Conservation (phyloP, 345 rosid species). For the Dipteronia sinensis region DNA sequence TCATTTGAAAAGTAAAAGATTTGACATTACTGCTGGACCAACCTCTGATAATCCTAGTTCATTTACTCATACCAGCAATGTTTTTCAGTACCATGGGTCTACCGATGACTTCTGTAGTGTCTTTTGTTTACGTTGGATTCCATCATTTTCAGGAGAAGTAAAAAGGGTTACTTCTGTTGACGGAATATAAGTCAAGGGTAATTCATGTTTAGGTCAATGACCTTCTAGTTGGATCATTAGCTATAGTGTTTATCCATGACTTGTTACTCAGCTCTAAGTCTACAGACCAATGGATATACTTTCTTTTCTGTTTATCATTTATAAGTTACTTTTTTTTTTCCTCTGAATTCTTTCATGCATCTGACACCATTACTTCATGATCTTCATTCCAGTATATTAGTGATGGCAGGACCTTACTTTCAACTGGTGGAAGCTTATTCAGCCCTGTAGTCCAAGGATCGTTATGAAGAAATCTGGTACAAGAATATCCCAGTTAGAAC, state of each 20-base stretch:
- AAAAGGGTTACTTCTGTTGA: background rate
- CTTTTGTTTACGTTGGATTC: background rate
- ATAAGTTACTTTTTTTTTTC: constrained; percentile 1
- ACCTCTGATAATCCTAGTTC: background rate
- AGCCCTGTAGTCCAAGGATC: background rate
- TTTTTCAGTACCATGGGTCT: background rate
- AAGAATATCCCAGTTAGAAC: constrained; percentile 36
- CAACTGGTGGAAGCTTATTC: too few relatives aligned
- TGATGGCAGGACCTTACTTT: too few relatives aligned
- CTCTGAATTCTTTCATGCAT: constrained; percentile 5
- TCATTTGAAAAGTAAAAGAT: background rate
- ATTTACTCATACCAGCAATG: background rate
- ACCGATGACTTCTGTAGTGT: background rate
- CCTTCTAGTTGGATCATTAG: too few relatives aligned
- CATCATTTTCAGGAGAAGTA: background rate
- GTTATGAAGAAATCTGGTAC: constrained; percentile 63
- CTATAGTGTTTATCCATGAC: too few relatives aligned
- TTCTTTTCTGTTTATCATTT: background rate
- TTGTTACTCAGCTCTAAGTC: too few relatives aligned
- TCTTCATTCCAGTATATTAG: too few relatives aligned
- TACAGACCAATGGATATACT: too few relatives aligned
- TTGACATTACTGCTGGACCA: too few relatives aligned
- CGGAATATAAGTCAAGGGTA: background rate
- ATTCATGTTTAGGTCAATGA: too few relatives aligned
- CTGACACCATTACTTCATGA: constrained; percentile 23